Evolutionary conservation across 345 rosid genomes (phyloP).

Genomic region (Linum lewisii): DNA sequence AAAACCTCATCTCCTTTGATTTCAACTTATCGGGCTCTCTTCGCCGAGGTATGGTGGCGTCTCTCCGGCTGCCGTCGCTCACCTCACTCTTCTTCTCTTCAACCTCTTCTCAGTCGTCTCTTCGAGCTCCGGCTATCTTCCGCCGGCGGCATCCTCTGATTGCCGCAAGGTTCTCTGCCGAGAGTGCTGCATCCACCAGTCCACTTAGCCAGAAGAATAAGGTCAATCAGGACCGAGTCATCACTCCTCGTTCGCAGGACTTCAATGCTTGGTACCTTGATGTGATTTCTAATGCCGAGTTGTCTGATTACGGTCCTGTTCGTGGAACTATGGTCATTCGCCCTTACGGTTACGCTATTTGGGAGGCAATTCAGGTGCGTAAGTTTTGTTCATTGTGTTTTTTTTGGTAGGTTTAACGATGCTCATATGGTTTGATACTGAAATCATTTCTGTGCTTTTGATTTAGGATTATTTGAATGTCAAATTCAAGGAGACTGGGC

Average conservation of each 20-base stretch:
- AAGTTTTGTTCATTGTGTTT: no score
- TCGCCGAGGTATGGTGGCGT: slow-evolving; percentile 39
- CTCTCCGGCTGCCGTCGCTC: slow-evolving; percentile 54
- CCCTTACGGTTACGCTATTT: slow-evolving; percentile 86
- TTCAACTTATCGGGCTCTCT: background rate
- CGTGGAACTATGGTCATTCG: slow-evolving; percentile 96
- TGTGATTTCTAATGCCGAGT: slow-evolving; percentile 79
- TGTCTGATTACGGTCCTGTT: slow-evolving; percentile 92
- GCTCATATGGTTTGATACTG: background rate
- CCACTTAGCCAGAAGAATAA: slow-evolving; percentile 34
- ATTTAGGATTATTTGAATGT: slow-evolving; percentile 77
- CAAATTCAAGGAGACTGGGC: slow-evolving; percentile 93
- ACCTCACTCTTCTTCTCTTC: slow-evolving; percentile 41
- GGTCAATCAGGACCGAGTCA: slow-evolving; percentile 29
- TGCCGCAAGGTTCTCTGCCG: slow-evolving; percentile 37
- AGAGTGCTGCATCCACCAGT: slow-evolving; percentile 34
- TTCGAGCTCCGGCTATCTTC: slow-evolving; percentile 27
- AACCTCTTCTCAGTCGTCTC: slow-evolving; percentile 22
- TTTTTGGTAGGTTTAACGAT: no score
- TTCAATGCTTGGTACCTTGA: slow-evolving; percentile 93
- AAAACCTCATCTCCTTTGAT: no score
- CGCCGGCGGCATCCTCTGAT: slow-evolving; percentile 23
- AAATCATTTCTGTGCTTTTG: background rate
- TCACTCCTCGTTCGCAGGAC: slow-evolving; percentile 83
- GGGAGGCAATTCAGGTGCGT: slow-evolving; percentile 97